phyloP scores from a whole-genome alignment of 2,329 filamentous ascomycete genomes.

The Aspergillus clavatus region DNA sequence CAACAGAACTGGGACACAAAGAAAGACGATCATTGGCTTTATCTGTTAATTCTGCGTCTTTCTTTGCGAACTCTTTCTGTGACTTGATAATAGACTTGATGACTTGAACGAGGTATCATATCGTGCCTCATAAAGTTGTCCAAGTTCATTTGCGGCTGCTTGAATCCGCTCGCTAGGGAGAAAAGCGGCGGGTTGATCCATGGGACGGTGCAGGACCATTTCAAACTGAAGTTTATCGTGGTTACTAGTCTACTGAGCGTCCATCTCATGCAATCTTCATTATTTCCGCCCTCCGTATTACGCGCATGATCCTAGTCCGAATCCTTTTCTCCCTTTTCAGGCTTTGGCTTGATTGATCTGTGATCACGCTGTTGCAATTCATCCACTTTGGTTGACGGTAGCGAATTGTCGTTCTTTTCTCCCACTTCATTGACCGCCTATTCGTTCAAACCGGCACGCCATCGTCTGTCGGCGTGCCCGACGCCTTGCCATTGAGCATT shows the following conservation, averaged over 20 bases:
- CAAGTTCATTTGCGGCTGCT: too few relatives aligned
- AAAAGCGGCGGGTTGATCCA: too few relatives aligned
- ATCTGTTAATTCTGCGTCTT: too few relatives aligned
- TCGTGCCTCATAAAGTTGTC: too few relatives aligned
- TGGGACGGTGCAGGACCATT: neutral
- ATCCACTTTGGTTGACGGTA: neutral
- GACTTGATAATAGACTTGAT: too few relatives aligned
- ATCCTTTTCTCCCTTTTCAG: too few relatives aligned
- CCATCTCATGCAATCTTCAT: neutral
- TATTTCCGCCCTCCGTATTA: neutral
- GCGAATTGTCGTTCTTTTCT: neutral
- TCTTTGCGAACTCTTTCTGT: too few relatives aligned
- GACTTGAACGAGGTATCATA: too few relatives aligned
- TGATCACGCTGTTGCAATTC: neutral
- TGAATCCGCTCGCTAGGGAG: neutral
- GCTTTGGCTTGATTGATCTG: neutral
- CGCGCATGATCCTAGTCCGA: neutral
- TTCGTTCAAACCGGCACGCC: neutral
- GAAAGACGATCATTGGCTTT: too few relatives aligned
- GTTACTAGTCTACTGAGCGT: neutral
- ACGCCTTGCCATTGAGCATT: conserved; percentile 16
- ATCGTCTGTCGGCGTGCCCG: conserved; percentile 18
- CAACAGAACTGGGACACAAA: too few relatives aligned
- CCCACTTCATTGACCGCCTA: neutral
- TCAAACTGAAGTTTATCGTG: neutral